Evolutionary conservation across 805 yeast species (phyloP), one percentile per base, ranked within the genome.

Genomic region (Nematodospora valgi): DNA sequence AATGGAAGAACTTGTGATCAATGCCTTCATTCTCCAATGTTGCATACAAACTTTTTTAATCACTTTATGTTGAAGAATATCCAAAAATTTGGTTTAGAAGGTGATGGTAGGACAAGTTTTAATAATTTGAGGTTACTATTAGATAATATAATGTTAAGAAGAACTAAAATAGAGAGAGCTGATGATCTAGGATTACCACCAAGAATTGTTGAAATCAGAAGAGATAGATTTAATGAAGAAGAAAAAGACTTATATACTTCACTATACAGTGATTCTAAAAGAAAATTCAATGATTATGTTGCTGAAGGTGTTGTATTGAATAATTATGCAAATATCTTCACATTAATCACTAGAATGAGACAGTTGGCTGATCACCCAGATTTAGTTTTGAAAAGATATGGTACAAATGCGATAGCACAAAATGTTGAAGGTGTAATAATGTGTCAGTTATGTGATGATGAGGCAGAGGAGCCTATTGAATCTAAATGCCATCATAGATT

Each of bases 361-460:
- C 98, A 93, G 60, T 68, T 93, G 48, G 98, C 98, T 0, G 98
- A 93, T 57, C 99, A 93, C 59, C 99, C 99, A 0, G 99, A 93
- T 62, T 67, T 93, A 43, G 97, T 93, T 1, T 66, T 93, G 53
- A 80, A 88, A 46, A 70, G 89, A 34, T 72, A 80, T 20, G 75
- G 75, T 3, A 51, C 62, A 8, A 61, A 49, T 46, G 58, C 47
- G 45, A 59, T 41, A 6, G 41, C 66, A 1, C 51, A 49, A 19
- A 76, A 74, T 10, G 54, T 64, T 5, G 74, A 72, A 8, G 77
- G 77, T 1, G 76, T 88, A 8, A 62, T 67, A 24, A 82, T 93
- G 27, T 93, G 99, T 54, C 94, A 86, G 46, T 56, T 93, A 16
- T 93, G 99, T 61, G 98, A 89, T 47, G 99, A 93, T 53, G 97